These are phyloP conservation scores for Pseudisothecium myosuroides DNA, from an alignment of 225 moss, liverwort and hornwort genomes.

Conservation along the genomic window DNA sequence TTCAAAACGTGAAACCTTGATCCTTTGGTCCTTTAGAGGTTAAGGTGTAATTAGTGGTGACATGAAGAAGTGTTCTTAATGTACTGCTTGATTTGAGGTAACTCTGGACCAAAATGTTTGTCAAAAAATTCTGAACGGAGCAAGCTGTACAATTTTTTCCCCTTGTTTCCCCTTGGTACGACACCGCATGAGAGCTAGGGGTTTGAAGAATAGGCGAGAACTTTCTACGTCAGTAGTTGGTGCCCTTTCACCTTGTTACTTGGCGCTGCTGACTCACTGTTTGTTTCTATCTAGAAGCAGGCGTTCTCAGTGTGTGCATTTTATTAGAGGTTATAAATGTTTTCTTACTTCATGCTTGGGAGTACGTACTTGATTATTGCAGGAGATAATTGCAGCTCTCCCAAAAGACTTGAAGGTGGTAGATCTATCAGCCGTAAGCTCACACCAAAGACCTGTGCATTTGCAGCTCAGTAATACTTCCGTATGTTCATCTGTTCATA, in stretches of 20 bases:
- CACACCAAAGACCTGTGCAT: not conserved
- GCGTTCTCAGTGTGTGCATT: not conserved
- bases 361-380: not conserved
- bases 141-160: not conserved
- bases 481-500: not conserved
- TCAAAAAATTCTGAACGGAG: not conserved
- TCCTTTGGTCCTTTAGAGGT: not conserved
- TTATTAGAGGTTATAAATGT: not conserved
- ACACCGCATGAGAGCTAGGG: not conserved
- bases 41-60: not conserved
- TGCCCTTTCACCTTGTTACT: not conserved
- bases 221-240: not conserved
- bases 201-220: not conserved
- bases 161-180: not conserved
- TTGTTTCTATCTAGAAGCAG: not conserved
- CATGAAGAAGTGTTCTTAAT: not conserved
- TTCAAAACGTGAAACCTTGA: not conserved
- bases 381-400: conserved; percentile 89
- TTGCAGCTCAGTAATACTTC: not conserved
- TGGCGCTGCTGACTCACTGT: not conserved
- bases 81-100: not conserved
- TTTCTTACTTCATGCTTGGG: not conserved
- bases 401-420: conserved; percentile 74
- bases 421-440: conserved; percentile 75
- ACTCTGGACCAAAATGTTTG: not conserved